phyloP scores from a whole-genome alignment of 108 stramenopile genomes.

The Skeletonema costatum region DNA sequence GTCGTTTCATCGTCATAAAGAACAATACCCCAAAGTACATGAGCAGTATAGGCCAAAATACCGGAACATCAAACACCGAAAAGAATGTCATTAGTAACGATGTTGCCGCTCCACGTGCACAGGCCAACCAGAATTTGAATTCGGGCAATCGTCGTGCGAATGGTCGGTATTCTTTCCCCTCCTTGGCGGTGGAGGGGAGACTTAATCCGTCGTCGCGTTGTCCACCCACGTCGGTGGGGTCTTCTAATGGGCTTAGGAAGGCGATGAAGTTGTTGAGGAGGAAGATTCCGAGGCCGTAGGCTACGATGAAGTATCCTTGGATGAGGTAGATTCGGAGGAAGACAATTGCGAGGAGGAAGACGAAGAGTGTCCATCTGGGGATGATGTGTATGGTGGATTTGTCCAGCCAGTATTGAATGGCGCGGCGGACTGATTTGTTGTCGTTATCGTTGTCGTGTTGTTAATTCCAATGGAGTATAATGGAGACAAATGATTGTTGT shows the following conservation, averaged over 20 bases:
- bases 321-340: slow-evolving; percentile 92
- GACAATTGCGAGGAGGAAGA: slow-evolving; percentile 76
- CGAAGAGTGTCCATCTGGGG: slow-evolving; percentile 79
- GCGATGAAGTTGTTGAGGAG: slow-evolving; percentile 99
- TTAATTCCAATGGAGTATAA: background rate
- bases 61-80: slow-evolving; percentile 96
- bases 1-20: slow-evolving; percentile 99
- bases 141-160: slow-evolving; percentile 96
- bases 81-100: slow-evolving; percentile 96
- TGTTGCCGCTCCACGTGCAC: slow-evolving; percentile 75
- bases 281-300: slow-evolving; percentile 98
- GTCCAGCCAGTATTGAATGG: slow-evolving; percentile 96
- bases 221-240: slow-evolving; percentile 60
- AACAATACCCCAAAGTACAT: slow-evolving; percentile 98
- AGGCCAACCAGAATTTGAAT: slow-evolving; percentile 99
- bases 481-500: background rate
- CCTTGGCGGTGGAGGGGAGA: slow-evolving; percentile 67
- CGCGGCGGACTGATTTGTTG: slow-evolving; percentile 63
- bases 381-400: slow-evolving; percentile 92
- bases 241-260: slow-evolving; percentile 94
- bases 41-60: slow-evolving; percentile 99
- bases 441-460: background rate
- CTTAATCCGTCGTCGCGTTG: slow-evolving; percentile 53
- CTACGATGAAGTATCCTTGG: slow-evolving; percentile 98
- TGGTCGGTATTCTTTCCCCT: slow-evolving; percentile 90